These are phyloP conservation scores for Vaccinium myrtillus DNA, from an alignment of 148 eudicot species.

Conservation along the genomic window DNA sequence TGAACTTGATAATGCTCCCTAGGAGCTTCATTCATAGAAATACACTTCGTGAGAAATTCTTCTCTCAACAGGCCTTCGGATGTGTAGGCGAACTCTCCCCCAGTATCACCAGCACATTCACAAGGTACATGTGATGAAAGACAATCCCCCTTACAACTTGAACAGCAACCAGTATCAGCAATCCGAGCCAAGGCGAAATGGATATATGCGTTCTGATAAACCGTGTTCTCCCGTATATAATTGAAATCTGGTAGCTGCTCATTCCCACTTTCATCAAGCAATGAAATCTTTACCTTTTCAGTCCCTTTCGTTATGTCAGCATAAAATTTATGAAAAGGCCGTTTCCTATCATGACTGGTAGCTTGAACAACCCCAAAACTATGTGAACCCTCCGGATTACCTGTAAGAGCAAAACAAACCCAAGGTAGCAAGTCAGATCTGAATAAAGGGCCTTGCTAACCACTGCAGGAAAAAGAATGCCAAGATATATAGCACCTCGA, in stretches of 20 bases:
- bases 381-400: conserved; percentile 30
- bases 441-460: neutral
- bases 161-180: conserved; percentile 58
- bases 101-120: conserved; percentile 63
- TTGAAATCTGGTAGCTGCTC: conserved; percentile 35
- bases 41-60: conserved; percentile 38
- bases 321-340: conserved; percentile 17
- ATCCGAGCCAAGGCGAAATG: conserved; percentile 58
- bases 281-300: conserved; percentile 47
- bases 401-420: conserved; percentile 25
- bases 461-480: neutral
- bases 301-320: conserved; percentile 54
- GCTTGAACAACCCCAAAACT: conserved; percentile 15
- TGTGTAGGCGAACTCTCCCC: conserved; percentile 74
- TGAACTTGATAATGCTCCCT: conserved; percentile 31
- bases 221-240: conserved; percentile 45
- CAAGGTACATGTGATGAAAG: conserved; percentile 44
- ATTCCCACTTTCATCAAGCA: conserved; percentile 41
- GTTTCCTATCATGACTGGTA: neutral
- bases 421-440: neutral
- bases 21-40: conserved; percentile 35
- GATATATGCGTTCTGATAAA: conserved; percentile 58
- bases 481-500: neutral
- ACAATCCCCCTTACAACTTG: conserved; percentile 50
- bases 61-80: conserved; percentile 50